Percentiles rank a stretch among this genome's conserved stretches.
phyloP scores from a whole-genome alignment of 176 grass and related monocot species.

The Miscanthus lutarioriparius region DNA sequence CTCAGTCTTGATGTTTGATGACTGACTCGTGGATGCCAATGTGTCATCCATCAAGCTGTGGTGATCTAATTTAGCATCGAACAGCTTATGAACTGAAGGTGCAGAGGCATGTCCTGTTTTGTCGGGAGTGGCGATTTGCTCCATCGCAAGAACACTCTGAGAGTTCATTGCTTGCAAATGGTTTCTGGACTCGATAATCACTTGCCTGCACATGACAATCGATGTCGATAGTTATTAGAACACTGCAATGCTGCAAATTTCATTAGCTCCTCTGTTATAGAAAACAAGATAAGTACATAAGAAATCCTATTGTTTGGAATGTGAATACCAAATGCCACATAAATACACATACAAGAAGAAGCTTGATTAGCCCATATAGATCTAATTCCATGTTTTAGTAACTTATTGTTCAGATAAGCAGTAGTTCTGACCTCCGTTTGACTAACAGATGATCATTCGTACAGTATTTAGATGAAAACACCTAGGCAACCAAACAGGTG shows the following conservation, averaged over 20 bases:
- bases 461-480: not conserved
- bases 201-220: not conserved
- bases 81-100: conserved; percentile 47
- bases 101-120: conserved; percentile 42
- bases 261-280: not conserved
- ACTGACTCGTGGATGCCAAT: conserved; percentile 55
- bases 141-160: conserved; percentile 39
- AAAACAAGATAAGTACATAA: not conserved
- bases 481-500: not conserved
- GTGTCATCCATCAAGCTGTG: conserved; percentile 24
- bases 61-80: conserved; percentile 35
- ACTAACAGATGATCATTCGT: not conserved
- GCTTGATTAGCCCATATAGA: not conserved
- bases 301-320: not conserved
- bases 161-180: conserved; percentile 55
- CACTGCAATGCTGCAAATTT: not conserved
- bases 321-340: not conserved
- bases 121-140: conserved; percentile 38
- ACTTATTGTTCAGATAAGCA: not conserved
- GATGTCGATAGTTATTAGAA: not conserved
- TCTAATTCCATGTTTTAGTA: not conserved
- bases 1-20: conserved; percentile 48
- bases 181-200: not conserved
- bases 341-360: not conserved
- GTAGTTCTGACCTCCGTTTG: not conserved